Base-by-base conservation (phyloP, 345 rosid genomes). In the Physaria fendleri region DNA sequence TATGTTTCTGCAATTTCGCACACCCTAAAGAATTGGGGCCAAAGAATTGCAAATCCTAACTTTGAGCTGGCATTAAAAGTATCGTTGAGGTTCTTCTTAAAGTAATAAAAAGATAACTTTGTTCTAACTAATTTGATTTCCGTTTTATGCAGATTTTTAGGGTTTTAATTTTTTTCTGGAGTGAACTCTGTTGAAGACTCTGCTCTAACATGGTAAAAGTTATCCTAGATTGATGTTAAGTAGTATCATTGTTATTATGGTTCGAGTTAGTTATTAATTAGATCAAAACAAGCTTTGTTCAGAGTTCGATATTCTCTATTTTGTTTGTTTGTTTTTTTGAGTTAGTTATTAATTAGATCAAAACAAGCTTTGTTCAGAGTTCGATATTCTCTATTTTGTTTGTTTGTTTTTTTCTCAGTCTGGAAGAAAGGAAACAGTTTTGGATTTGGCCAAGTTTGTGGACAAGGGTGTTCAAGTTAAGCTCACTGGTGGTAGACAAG, bases 381-480 rank as follows among this genome's bases (percentile, higher is more conserved):
- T 60, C 0, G 17, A 8, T 23, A 33, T 9, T 53, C 16, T 37
- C 34, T 57, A 48, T 56, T 50, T 45, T n/a, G n/a, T n/a, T n/a
- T n/a, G n/a, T n/a, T n/a, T n/a, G n/a, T 32, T 55, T 23, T 16
- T 13, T 18, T 28, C 55, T 23, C 71, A 88, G 98, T 84, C 98
- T 12, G 97, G 95, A 35, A 86, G 95, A 74, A 88, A 92, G 70
- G 98, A 92, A 77, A 92, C 98, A 0, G 97, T 92, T 29, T 65
- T 92, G 73, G 97, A 92, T 83, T 74, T 92, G 84, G 93, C 98
- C 0, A 88, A 89, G 87, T 88, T 92, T 56, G 98, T 92, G 15
- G 99, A 93, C 72, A 93, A 89, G 73, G 98, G 98, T 34, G 97
- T 92, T 50, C 96, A 88, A 77, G 97, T 92, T 67, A 92, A 92